phyloP scores from a whole-genome alignment of 768 basidiomycete species.

The Trametes elegans region DNA sequence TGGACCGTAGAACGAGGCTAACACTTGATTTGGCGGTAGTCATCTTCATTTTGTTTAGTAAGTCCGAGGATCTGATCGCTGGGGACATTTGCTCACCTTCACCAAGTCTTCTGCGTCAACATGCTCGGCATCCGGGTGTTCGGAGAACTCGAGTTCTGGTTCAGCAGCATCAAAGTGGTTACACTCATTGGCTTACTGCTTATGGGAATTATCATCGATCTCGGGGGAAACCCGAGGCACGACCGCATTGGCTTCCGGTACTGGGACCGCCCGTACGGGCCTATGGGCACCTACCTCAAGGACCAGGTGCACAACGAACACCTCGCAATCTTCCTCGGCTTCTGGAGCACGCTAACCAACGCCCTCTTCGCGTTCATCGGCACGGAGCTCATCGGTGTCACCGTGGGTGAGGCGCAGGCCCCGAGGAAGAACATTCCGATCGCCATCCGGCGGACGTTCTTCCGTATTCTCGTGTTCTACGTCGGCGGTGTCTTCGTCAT shows the following conservation, averaged over 20 bases:
- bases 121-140: slow-evolving; percentile 64
- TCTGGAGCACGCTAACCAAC: slow-evolving; percentile 70
- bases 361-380: slow-evolving; percentile 74
- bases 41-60: slow-evolving; percentile 59
- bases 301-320: slow-evolving; percentile 46
- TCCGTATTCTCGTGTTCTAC: slow-evolving; percentile 61
- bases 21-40: slow-evolving; percentile 30
- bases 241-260: slow-evolving; percentile 37
- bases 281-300: slow-evolving; percentile 54
- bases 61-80: slow-evolving; percentile 8
- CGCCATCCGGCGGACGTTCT: slow-evolving; percentile 66
- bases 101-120: slow-evolving; percentile 52
- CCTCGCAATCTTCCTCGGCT: slow-evolving; percentile 60
- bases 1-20: not conserved
- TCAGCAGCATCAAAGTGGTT: slow-evolving; percentile 65
- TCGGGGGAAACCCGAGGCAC: slow-evolving; percentile 45
- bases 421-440: slow-evolving; percentile 72
- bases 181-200: slow-evolving; percentile 49
- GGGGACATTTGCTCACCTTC: not conserved
- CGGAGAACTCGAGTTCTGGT: slow-evolving; percentile 75
- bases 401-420: slow-evolving; percentile 60
- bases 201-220: slow-evolving; percentile 58
- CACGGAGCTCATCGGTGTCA: slow-evolving; percentile 75
- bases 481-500: slow-evolving; percentile 72
- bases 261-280: slow-evolving; percentile 51